Evolutionary conservation across 192 early-diverging fungal genomes (phyloP).

Genomic region (Coemansia sp.): DNA sequence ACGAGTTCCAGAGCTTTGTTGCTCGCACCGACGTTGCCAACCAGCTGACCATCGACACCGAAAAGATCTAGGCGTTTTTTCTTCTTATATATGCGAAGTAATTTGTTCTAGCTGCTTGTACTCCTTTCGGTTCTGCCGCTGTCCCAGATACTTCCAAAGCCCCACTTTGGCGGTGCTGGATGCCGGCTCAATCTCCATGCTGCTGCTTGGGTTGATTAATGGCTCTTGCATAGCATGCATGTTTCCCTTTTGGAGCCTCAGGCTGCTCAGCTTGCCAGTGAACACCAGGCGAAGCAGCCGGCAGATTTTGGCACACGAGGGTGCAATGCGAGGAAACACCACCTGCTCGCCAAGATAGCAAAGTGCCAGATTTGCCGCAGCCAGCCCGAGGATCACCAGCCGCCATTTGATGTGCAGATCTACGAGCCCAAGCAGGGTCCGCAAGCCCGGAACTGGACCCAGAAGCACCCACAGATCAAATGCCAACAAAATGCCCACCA

Average conservation of each 20-base stretch:
- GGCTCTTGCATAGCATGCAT: no score
- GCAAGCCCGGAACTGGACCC: constrained; percentile 28
- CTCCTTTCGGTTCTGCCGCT: constrained; percentile 28
- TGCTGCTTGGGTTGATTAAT: background rate
- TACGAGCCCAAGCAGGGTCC: constrained; percentile 28
- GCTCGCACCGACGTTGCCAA: constrained; percentile 93
- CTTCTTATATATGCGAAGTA: no score
- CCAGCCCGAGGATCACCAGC: constrained; percentile 37
- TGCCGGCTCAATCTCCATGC: background rate
- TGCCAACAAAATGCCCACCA: constrained; percentile 14
- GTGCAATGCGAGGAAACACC: constrained; percentile 37
- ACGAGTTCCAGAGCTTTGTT: constrained; percentile 94
- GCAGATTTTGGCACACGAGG: constrained; percentile 20
- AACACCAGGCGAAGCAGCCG: background rate
- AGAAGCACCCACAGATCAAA: constrained; percentile 45
- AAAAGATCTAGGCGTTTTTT: constrained; percentile 23
- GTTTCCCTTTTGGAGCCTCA: background rate
- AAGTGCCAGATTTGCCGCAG: constrained; percentile 32
- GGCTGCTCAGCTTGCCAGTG: background rate
- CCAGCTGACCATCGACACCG: constrained; percentile 86
- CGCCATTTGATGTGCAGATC: constrained; percentile 28
- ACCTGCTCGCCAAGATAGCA: constrained; percentile 37
- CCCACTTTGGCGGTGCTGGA: background rate
- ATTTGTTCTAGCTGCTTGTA: constrained; percentile 17
- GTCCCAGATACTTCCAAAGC: constrained; percentile 29